Conservation (phyloP, 1,284 basidiomycete genomes). For the Ustilago sp. region DNA sequence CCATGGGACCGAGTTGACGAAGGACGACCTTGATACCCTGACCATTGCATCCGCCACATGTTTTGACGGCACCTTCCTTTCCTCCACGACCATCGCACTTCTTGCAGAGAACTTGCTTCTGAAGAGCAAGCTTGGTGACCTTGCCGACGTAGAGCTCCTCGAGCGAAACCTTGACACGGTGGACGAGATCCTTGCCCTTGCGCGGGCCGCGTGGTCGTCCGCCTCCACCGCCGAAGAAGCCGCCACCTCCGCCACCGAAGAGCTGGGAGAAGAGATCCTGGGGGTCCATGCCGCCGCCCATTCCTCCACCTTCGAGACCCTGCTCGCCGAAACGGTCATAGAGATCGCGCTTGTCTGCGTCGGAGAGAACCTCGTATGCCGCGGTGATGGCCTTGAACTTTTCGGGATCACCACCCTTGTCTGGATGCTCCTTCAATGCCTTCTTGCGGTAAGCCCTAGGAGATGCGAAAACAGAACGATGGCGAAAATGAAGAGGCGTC, state of each 20-base stretch:
- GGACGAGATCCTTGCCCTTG: conserved; percentile 97
- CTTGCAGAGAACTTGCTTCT: conserved; percentile 91
- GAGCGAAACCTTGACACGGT: conserved; percentile 93
- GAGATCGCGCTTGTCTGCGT: conserved; percentile 77
- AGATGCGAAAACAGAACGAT: neutral
- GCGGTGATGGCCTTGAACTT: conserved; percentile 97
- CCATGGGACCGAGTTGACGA: conserved; percentile 98
- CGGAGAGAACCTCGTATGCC: conserved; percentile 95
- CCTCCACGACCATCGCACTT: conserved; percentile 97
- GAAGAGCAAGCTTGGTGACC: conserved; percentile 95
- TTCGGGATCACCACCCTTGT: conserved; percentile 95
- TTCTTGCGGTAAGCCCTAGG: conserved; percentile 59
- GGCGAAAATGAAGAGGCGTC: neutral
- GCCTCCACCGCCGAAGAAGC: conserved; percentile 75
- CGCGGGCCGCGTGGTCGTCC: conserved; percentile 82
- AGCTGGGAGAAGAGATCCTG: conserved; percentile 98
- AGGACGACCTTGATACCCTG: conserved; percentile 91
- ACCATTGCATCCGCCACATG: conserved; percentile 84
- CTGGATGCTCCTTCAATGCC: conserved; percentile 77
- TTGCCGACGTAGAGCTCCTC: conserved; percentile 99
- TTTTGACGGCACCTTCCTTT: conserved; percentile 92
- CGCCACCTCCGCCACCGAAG: conserved; percentile 80
- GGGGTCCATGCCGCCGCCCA: conserved; percentile 91
- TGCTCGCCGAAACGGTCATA: conserved; percentile 96
- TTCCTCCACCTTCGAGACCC: conserved; percentile 77